A percentile compares a stretch with the other conserved stretches of the same genome.
Conservation (phyloP, 1,284 basidiomycete species). For the Spongispora temasekensis region DNA sequence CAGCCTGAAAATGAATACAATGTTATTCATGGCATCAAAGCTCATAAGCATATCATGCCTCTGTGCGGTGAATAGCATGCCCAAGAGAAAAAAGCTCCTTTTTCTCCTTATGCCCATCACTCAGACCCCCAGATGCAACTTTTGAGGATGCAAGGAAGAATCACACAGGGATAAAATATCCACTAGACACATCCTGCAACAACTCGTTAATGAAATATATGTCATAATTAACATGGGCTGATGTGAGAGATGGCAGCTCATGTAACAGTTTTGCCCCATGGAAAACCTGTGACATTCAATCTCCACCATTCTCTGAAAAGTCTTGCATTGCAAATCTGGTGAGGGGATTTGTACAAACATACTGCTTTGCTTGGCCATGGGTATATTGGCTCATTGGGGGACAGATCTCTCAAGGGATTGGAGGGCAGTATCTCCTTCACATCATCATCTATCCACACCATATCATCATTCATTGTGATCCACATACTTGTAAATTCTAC, state of each 20-base stretch:
- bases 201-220: conserved; percentile 31
- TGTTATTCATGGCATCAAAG: background rate
- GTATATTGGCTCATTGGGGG: background rate
- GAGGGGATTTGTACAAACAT: conserved; percentile 22
- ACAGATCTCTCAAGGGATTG: background rate
- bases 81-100: background rate
- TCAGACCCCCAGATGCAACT: background rate
- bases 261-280: conserved; percentile 26
- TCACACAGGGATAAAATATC: conserved; percentile 24
- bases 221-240: conserved; percentile 10
- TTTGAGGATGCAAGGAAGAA: conserved; percentile 16
- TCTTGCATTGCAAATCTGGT: conserved; percentile 22
- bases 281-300: conserved; percentile 22
- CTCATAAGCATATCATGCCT: background rate
- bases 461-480: background rate
- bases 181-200: conserved; percentile 1
- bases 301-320: conserved; percentile 24
- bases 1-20: background rate
- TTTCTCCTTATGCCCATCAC: background rate
- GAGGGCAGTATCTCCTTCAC: background rate
- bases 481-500: background rate
- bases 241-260: conserved; percentile 23
- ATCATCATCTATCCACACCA: background rate
- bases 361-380: conserved; percentile 1
- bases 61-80: background rate